Percentiles rank a stretch among this genome's conserved stretches.
Conservation (phyloP, 371 early-diverging fungal genomes). For the Blyttiomyces sp. region DNA sequence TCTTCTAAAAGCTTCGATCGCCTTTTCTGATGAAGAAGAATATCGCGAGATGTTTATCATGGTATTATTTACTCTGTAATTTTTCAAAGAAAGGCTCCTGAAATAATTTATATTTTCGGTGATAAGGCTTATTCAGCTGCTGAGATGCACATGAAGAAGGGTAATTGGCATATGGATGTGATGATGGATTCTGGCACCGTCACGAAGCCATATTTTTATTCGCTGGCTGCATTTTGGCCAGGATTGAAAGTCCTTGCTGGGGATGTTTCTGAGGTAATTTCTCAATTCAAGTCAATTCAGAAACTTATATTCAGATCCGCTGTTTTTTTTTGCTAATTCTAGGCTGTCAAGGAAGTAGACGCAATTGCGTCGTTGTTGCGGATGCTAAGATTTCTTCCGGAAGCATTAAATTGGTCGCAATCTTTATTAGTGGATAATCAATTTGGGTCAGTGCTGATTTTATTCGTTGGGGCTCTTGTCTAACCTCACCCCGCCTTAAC, state of each 20-base stretch:
- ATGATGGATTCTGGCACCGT: conserved; percentile 9
- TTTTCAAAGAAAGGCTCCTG: neutral
- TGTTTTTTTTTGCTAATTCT: no score
- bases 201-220: conserved; percentile 3
- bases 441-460: no score
- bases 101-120: neutral
- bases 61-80: conserved; percentile 3
- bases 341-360: conserved; percentile 19
- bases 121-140: conserved; percentile 21
- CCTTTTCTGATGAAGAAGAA: conserved; percentile 23
- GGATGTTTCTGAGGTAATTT: conserved; percentile 15
- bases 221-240: conserved; percentile 32
- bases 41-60: conserved; percentile 22
- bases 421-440: no score
- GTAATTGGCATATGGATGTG: conserved; percentile 27
- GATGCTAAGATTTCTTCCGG: conserved; percentile 16
- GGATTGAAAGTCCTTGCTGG: conserved; percentile 27
- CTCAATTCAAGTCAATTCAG: neutral
- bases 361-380: conserved; percentile 4
- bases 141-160: conserved; percentile 23
- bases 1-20: conserved; percentile 23
- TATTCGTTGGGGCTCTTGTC: no score
- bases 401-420: conserved; percentile 8
- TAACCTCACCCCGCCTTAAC: no score
- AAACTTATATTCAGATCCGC: no score